Evolutionary conservation across 176 grass and related monocot genomes (phyloP).

Genomic region (Chloris gayana): DNA sequence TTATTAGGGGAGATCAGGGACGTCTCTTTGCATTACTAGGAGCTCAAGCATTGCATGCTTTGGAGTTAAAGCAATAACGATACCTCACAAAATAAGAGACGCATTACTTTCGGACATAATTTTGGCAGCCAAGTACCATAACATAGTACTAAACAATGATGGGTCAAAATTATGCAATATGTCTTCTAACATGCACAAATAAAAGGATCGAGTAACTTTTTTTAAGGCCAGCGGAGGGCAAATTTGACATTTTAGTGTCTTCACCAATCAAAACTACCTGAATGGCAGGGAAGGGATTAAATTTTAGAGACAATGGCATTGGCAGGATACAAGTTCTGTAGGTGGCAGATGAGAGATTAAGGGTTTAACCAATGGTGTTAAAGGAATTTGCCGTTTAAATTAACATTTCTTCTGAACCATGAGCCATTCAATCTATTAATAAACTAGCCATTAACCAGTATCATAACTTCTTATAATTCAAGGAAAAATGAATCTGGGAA

Average conservation of each 20-base stretch:
- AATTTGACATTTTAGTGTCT: no score
- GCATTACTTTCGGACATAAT: conserved; percentile 5
- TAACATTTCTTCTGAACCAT: conserved; percentile 13
- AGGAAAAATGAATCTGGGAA: conserved; percentile 17
- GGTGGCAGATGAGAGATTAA: no score
- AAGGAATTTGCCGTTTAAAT: no score
- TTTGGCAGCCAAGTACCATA: neutral
- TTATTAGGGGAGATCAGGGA: neutral
- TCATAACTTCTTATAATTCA: conserved; percentile 7
- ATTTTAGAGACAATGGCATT: no score
- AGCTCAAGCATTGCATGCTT: neutral
- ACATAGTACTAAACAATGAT: neutral
- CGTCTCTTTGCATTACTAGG: neutral
- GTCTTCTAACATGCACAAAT: neutral
- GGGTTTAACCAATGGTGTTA: no score
- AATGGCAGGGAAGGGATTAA: no score
- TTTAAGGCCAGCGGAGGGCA: no score
- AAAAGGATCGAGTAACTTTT: neutral
- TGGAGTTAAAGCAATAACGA: conserved; percentile 5
- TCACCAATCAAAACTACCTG: no score
- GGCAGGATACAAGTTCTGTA: no score
- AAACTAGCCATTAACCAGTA: neutral
- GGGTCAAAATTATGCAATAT: neutral
- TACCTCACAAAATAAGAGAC: neutral
- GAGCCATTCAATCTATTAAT: neutral